phyloP scores from a whole-genome alignment of 192 early-diverging fungal genomes.

The Chytriomyces sp. region DNA sequence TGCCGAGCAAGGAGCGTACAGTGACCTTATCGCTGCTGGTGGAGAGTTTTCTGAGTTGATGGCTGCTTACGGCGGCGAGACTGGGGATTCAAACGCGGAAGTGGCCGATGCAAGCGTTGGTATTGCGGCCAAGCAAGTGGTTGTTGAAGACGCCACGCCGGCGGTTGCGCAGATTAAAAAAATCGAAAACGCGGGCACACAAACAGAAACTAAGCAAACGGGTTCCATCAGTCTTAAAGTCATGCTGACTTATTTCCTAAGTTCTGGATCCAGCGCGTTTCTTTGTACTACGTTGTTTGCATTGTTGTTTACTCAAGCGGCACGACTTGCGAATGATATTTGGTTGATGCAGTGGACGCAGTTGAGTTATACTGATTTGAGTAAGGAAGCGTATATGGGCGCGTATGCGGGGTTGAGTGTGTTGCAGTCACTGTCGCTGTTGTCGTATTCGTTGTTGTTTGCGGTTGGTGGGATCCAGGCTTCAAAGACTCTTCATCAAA shows the following conservation, averaged over 20 bases:
- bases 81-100: constrained; percentile 47
- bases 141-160: neutral
- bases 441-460: constrained; percentile 60
- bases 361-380: constrained; percentile 6
- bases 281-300: constrained; percentile 11
- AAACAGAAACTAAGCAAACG: constrained; percentile 8
- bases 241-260: constrained; percentile 22
- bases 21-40: constrained; percentile 59
- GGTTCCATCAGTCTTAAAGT: constrained; percentile 5
- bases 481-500: constrained; percentile 68
- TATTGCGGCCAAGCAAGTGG: neutral
- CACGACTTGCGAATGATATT: constrained; percentile 59
- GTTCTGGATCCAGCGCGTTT: constrained; percentile 20
- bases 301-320: constrained; percentile 46
- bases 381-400: constrained; percentile 35
- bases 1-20: constrained; percentile 67
- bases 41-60: constrained; percentile 67
- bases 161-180: neutral
- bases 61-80: constrained; percentile 65
- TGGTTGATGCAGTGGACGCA: constrained; percentile 56
- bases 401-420: constrained; percentile 49
- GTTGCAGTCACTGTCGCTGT: constrained; percentile 56
- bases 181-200: constrained; percentile 15
- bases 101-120: constrained; percentile 40
- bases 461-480: constrained; percentile 59